phyloP scores from a whole-genome alignment of 2,329 filamentous ascomycete species.

The Aspergillus glaucus region DNA sequence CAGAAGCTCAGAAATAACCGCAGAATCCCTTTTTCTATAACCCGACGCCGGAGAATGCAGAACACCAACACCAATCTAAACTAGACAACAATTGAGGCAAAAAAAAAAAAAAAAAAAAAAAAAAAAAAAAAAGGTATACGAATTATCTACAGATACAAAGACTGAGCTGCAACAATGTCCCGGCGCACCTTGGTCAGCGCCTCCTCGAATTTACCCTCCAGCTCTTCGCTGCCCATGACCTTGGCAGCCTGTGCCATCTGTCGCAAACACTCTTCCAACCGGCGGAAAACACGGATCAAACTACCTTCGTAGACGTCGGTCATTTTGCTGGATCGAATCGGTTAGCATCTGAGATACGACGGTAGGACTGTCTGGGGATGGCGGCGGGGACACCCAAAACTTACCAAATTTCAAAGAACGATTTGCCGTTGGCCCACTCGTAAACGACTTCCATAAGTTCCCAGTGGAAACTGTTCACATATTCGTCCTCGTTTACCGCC shows the following conservation, averaged over 20 bases:
- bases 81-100: background rate
- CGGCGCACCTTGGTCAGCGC: constrained; percentile 78
- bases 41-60: constrained; percentile 19
- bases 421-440: constrained; percentile 81
- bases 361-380: background rate
- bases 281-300: constrained; percentile 89
- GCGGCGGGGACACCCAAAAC: constrained; percentile 32
- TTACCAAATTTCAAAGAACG: constrained; percentile 92
- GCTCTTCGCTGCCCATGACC: constrained; percentile 95
- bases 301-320: constrained; percentile 97
- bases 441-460: constrained; percentile 96
- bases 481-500: constrained; percentile 89
- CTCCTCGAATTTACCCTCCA: constrained; percentile 85
- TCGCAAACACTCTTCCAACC: constrained; percentile 84
- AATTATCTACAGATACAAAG: constrained; percentile 67
- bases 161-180: constrained; percentile 93
- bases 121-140: constrained; percentile 5
- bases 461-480: constrained; percentile 81
- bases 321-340: constrained; percentile 68
- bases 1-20: background rate
- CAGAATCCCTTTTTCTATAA: constrained; percentile 3
- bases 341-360: constrained; percentile 1
- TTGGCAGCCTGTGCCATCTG: constrained; percentile 95
- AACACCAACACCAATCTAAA: constrained; percentile 5
- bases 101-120: constrained; percentile 1